These are phyloP conservation scores for Diaporthe destruens DNA, from an alignment of 2,329 filamentous ascomycete species.

Conservation along the genomic window DNA sequence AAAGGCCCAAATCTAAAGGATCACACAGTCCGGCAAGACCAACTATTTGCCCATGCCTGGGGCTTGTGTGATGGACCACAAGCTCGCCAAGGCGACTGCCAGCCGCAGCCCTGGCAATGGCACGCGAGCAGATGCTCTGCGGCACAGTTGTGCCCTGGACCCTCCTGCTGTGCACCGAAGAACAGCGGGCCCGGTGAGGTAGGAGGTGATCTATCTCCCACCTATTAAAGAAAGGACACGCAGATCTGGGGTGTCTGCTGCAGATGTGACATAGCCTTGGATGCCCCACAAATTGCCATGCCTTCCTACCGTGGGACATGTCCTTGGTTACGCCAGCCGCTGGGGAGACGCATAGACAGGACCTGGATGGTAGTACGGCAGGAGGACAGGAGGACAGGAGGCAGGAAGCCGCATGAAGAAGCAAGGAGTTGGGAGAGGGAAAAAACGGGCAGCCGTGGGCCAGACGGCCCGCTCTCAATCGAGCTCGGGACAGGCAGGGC, in stretches of 20 bases:
- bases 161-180: constrained; percentile 15
- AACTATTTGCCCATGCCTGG: constrained; percentile 1
- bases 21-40: not conserved
- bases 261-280: constrained; percentile 11
- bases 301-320: constrained; percentile 10
- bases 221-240: constrained; percentile 28
- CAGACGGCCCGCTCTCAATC: constrained; percentile 9
- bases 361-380: constrained; percentile 10
- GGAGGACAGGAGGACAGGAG: constrained; percentile 7
- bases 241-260: constrained; percentile 25
- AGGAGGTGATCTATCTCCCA: constrained; percentile 26
- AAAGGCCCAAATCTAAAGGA: not conserved
- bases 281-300: constrained; percentile 7
- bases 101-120: constrained; percentile 22
- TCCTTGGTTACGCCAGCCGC: constrained; percentile 17
- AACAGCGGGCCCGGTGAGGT: constrained; percentile 37
- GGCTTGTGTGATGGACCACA: constrained; percentile 19
- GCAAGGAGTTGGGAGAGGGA: not conserved
- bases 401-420: constrained; percentile 18
- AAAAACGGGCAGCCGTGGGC: not conserved
- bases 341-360: constrained; percentile 4
- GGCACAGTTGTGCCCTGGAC: constrained; percentile 17
- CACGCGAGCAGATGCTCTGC: constrained; percentile 25
- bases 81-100: constrained; percentile 19
- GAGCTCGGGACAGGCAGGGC: constrained; percentile 24